Evolutionary conservation across 2,329 filamentous ascomycete genomes (phyloP).

Genomic region (Colletotrichum higginsianum): DNA sequence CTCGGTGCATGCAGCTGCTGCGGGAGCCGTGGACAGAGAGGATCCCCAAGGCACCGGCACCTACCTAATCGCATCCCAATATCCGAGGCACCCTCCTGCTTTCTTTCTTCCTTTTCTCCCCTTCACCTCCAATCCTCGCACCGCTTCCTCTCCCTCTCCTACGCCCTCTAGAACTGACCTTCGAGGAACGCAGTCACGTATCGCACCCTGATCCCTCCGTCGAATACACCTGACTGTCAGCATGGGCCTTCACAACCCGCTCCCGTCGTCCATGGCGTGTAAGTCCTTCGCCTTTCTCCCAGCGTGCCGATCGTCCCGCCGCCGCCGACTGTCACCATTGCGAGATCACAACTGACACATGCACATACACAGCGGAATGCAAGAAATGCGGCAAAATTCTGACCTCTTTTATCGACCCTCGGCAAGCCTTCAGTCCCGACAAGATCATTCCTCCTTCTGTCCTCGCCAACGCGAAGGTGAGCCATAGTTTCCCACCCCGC

Average conservation of each 20-base stretch:
- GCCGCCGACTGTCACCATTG: conserved; percentile 29
- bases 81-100: conserved; percentile 27
- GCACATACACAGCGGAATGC: conserved; percentile 83
- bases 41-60: conserved; percentile 19
- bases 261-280: conserved; percentile 78
- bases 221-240: conserved; percentile 44
- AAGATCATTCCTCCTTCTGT: conserved; percentile 96
- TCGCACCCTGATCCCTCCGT: conserved; percentile 1
- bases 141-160: conserved; percentile 2
- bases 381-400: conserved; percentile 98
- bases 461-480: conserved; percentile 90
- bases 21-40: conserved; percentile 20
- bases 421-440: conserved; percentile 93
- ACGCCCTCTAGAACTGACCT: neutral
- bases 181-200: neutral
- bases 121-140: conserved; percentile 11
- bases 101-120: conserved; percentile 13
- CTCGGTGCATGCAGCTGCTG: conserved; percentile 21
- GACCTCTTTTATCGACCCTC: conserved; percentile 92
- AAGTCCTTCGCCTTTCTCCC: conserved; percentile 56
- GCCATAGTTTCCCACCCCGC: conserved; percentile 39
- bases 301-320: conserved; percentile 43
- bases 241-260: conserved; percentile 78
- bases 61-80: conserved; percentile 28
- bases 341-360: conserved; percentile 16